Base-by-base conservation (phyloP, 1,284 basidiomycete species). In the Leccinum ponderosum region DNA sequence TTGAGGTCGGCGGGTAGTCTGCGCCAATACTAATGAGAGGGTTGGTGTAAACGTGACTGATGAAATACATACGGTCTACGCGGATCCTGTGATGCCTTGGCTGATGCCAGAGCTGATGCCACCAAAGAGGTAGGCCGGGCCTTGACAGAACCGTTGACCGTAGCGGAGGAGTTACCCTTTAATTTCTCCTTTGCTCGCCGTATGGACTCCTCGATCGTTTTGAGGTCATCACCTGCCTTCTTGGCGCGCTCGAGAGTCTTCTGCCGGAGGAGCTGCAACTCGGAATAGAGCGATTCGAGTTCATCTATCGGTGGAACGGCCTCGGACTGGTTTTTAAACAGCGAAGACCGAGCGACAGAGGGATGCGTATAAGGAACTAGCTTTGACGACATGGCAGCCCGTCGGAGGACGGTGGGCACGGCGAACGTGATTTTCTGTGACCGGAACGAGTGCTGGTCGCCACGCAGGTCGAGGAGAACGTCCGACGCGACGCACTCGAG, bases 141-240 rank as follows among this genome's bases (percentile, higher is more conserved):
- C 62, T 66, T 75, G 61, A 62, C 20, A 31, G 69, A 67, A 33
- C 71, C 73, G 6, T 74, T 75, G 8, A 69, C 50, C 33, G 63
- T 15, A 7, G 60, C 12, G 6, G 61, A 15, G 6, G 66, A 51
- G 59, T 93, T 91, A 3, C 87, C 87, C 75, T 90, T 90, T 75
- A 87, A 87, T 74, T 83, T 87, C 77, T 89, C 89, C 77, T 83
- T 87, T 77, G 90, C 82, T 64, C 83, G 81, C 59, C 85, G 80
- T 82, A 88, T 86, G 53, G 84, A 86, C 73, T 87, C 88, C 66
- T 87, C 85, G 64, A 89, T 85, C 64, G 81, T 81, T 70, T 80
- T 82, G 66, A 90, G 75, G 78, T 92, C 90, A 68, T 88, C 84
- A 35, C 80, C 82, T 0, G 87, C 87, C 76, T 89, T 90, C 79